Evolutionary conservation across 164 flowering plant species (phyloP).

Genomic region (Berberis thunbergii): DNA sequence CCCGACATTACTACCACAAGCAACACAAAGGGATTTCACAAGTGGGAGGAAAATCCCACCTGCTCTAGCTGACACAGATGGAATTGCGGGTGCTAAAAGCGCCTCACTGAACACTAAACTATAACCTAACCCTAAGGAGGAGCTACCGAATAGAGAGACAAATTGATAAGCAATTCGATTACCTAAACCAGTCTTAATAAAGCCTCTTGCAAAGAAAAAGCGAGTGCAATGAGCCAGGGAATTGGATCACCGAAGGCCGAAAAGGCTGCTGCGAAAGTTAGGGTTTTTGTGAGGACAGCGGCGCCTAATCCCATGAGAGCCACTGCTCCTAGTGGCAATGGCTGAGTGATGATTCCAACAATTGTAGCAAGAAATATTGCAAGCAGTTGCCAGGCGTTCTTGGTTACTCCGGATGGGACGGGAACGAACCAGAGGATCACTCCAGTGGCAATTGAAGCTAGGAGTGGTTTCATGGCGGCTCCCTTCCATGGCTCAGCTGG

Average conservation of each 20-base stretch:
- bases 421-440: slow-evolving; percentile 77
- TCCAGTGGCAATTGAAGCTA: slow-evolving; percentile 78
- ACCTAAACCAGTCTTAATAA: slow-evolving; percentile 87
- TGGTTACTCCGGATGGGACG: slow-evolving; percentile 62
- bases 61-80: slow-evolving; percentile 79
- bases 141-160: slow-evolving; percentile 65
- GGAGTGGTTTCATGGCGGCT: slow-evolving; percentile 63
- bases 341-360: slow-evolving; percentile 89
- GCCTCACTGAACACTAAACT: slow-evolving; percentile 88
- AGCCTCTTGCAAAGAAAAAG: slow-evolving; percentile 92
- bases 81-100: slow-evolving; percentile 79
- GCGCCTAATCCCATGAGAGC: slow-evolving; percentile 87
- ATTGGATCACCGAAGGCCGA: slow-evolving; percentile 95
- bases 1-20: slow-evolving; percentile 81
- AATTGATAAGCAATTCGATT: slow-evolving; percentile 86
- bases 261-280: slow-evolving; percentile 81
- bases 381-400: slow-evolving; percentile 77
- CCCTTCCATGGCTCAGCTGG: slow-evolving; percentile 71
- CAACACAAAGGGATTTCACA: slow-evolving; percentile 78
- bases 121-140: slow-evolving; percentile 75
- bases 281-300: slow-evolving; percentile 73
- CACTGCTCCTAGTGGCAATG: slow-evolving; percentile 90
- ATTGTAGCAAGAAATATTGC: slow-evolving; percentile 84
- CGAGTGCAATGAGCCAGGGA: slow-evolving; percentile 90
- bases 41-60: slow-evolving; percentile 86